phyloP scores from a whole-genome alignment of 1,284 basidiomycete genomes.

The Spongiforma sp. region DNA sequence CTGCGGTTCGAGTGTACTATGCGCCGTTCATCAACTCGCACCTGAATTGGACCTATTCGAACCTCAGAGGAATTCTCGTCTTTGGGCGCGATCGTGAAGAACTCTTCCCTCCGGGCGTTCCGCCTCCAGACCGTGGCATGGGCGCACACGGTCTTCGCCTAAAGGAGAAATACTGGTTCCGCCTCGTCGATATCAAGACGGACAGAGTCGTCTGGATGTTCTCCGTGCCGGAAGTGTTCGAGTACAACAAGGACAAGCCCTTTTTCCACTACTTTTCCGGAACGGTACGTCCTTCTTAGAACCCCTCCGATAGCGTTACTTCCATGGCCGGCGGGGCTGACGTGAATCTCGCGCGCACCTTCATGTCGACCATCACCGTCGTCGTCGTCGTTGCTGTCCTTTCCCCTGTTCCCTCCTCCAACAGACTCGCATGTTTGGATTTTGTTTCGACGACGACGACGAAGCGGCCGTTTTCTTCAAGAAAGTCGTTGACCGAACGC shows the following conservation, averaged over 20 bases:
- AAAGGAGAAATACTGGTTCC: conserved; percentile 64
- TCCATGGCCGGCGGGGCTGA: background rate
- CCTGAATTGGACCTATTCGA: conserved; percentile 73
- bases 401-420: no score
- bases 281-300: conserved; percentile 54
- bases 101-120: conserved; percentile 12
- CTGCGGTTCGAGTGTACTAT: conserved; percentile 55
- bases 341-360: background rate
- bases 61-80: conserved; percentile 72
- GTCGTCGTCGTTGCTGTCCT: conserved; percentile 2
- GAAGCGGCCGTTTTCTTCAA: conserved; percentile 62
- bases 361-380: background rate
- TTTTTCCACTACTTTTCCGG: conserved; percentile 93
- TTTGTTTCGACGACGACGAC: conserved; percentile 70
- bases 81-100: conserved; percentile 67
- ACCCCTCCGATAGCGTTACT: background rate
- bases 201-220: conserved; percentile 90
- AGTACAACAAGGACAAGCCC: conserved; percentile 87
- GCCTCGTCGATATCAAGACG: conserved; percentile 74
- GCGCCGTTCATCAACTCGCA: conserved; percentile 51
- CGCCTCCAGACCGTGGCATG: conserved; percentile 25
- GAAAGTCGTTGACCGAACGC: conserved; percentile 48
- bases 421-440: conserved; percentile 86
- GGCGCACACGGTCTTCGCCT: conserved; percentile 28
- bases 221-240: conserved; percentile 78